Percentiles rank a stretch among this genome's conserved stretches.
Evolutionary conservation across 306 rosid species (phyloP).

Genomic region (Alnus glutinosa): DNA sequence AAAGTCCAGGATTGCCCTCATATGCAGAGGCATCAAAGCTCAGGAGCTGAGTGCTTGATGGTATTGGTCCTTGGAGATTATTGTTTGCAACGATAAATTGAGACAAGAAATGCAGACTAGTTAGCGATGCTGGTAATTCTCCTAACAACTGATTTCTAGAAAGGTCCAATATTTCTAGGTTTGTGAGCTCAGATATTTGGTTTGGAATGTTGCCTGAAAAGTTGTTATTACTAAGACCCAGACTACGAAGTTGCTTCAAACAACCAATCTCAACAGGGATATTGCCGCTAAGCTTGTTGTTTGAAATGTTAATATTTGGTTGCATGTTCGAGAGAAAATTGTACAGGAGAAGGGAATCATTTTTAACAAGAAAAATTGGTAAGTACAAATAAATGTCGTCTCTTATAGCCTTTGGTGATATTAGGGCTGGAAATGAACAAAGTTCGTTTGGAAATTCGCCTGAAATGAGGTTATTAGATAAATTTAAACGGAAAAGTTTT

Average conservation of each 20-base stretch:
- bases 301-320: no score
- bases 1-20: not conserved
- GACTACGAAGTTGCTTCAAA: not conserved
- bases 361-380: no score
- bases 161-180: slow-evolving; percentile 6
- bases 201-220: slow-evolving; percentile 3
- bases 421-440: not conserved
- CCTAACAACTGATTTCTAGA: slow-evolving; percentile 3
- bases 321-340: no score
- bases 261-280: slow-evolving; percentile 15
- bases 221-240: not conserved
- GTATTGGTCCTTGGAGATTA: slow-evolving; percentile 8
- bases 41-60: not conserved
- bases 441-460: slow-evolving; percentile 10
- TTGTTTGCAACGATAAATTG: not conserved
- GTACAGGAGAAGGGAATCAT: no score
- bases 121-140: not conserved
- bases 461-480: not conserved
- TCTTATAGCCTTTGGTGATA: no score
- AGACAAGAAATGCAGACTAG: slow-evolving; percentile 7
- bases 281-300: not conserved
- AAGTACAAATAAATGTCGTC: no score
- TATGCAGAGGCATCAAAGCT: not conserved
- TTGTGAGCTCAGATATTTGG: slow-evolving; percentile 12
- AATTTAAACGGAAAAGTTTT: not conserved